Percentiles rank a stretch among this genome's conserved stretches.
Evolutionary conservation across 306 rosid species (phyloP).

Genomic region (Sophora flavescens): DNA sequence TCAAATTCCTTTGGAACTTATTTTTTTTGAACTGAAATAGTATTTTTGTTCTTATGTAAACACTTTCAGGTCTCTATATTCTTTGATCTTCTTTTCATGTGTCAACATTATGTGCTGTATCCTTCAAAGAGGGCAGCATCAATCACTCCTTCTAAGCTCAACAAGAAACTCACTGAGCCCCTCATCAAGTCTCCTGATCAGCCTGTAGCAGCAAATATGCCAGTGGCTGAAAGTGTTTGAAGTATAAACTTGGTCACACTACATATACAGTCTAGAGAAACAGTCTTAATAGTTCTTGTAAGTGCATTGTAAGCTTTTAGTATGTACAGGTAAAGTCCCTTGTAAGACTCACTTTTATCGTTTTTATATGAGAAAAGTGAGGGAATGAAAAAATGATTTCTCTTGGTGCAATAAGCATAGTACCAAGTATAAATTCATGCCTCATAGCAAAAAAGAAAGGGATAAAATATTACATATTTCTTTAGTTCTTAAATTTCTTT

Average conservation of each 20-base stretch:
- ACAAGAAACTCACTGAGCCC: slow-evolving; percentile 41
- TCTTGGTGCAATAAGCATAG: too few relatives aligned
- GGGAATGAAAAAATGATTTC: not conserved
- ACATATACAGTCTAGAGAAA: too few relatives aligned
- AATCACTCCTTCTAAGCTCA: slow-evolving; percentile 19
- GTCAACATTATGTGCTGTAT: slow-evolving; percentile 51
- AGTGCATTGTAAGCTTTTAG: not conserved
- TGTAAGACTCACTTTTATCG: not conserved
- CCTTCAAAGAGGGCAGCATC: slow-evolving; percentile 36
- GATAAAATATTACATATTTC: too few relatives aligned
- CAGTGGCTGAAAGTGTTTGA: slow-evolving; percentile 33
- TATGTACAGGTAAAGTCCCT: not conserved
- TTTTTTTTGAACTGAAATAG: not conserved
- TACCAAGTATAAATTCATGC: too few relatives aligned
- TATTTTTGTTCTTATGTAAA: not conserved
- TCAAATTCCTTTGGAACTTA: not conserved
- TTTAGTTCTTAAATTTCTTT: too few relatives aligned
- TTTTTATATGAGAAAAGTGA: slow-evolving; percentile 1
- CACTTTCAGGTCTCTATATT: slow-evolving; percentile 45
- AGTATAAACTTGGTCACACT: not conserved
- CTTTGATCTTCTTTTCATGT: slow-evolving; percentile 52
- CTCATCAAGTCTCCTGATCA: slow-evolving; percentile 36
- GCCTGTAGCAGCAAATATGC: not conserved
- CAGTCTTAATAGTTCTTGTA: not conserved
- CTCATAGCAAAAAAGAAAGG: too few relatives aligned